These are phyloP conservation scores for Sporothrix curviconia DNA, from an alignment of 2,329 filamentous ascomycete species.

Conservation along the genomic window DNA sequence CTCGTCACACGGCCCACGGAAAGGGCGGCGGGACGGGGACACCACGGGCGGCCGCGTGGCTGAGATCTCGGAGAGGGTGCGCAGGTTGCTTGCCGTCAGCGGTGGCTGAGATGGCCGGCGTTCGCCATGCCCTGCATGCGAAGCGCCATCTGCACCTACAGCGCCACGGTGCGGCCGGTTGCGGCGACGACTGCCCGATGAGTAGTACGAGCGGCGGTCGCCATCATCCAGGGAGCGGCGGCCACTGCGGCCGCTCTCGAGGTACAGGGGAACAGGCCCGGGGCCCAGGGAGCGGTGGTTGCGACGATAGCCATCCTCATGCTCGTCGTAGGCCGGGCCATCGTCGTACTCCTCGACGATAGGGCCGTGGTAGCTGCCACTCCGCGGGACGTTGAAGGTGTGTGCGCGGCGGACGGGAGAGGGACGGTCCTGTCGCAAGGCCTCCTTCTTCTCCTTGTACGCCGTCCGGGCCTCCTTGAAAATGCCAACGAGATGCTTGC, in stretches of 20 bases:
- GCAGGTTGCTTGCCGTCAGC: constrained; percentile 48
- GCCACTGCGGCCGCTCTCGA: constrained; percentile 23
- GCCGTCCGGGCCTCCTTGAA: constrained; percentile 88
- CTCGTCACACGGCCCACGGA: constrained; percentile 37
- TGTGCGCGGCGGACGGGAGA: constrained; percentile 50
- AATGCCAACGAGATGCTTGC: constrained; percentile 81
- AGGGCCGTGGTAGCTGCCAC: constrained; percentile 24
- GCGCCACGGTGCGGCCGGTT: constrained; percentile 34
- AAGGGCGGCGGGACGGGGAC: constrained; percentile 32
- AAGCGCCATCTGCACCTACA: constrained; percentile 25
- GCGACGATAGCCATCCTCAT: constrained; percentile 17
- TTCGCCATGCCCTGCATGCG: constrained; percentile 22
- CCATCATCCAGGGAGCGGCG: constrained; percentile 25
- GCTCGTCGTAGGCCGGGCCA: constrained; percentile 22
- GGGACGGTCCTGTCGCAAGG: constrained; percentile 61
- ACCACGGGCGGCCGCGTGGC: constrained; percentile 39
- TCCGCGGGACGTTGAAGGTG: constrained; percentile 39
- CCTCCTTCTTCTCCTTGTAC: constrained; percentile 81
- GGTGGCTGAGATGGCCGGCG: constrained; percentile 28
- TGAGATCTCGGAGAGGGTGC: constrained; percentile 47
- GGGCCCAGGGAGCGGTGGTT: constrained; percentile 12
- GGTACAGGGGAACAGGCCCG: constrained; percentile 17
- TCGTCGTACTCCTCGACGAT: constrained; percentile 24
- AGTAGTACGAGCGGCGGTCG: constrained; percentile 25
- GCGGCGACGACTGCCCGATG: constrained; percentile 35